Evolutionary conservation across 2,329 filamentous ascomycete genomes (phyloP).

Genomic region (Pseudodiploospora longispora): DNA sequence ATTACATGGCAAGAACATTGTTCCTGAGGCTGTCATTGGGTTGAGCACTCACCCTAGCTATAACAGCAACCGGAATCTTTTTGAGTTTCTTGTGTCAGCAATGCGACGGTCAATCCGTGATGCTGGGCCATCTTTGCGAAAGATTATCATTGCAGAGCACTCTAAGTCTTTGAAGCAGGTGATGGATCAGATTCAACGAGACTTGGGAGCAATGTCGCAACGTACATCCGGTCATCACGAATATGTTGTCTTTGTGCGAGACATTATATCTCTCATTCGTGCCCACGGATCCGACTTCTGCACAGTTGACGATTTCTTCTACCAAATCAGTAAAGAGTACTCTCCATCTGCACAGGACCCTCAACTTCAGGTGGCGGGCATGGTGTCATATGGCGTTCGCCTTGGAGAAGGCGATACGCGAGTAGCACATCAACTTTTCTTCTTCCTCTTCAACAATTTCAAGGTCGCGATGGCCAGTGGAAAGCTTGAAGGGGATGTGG

Average conservation of each 20-base stretch:
- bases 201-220: constrained; percentile 33
- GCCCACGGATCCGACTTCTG: constrained; percentile 47
- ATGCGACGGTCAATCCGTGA: constrained; percentile 43
- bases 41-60: constrained; percentile 37
- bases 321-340: constrained; percentile 47
- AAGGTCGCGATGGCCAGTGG: constrained; percentile 44
- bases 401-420: constrained; percentile 43
- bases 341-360: constrained; percentile 48
- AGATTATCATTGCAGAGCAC: constrained; percentile 31
- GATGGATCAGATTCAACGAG: constrained; percentile 47
- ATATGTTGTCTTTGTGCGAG: constrained; percentile 44
- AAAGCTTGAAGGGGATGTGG: constrained; percentile 37
- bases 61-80: constrained; percentile 38
- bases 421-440: constrained; percentile 43
- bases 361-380: constrained; percentile 46
- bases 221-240: constrained; percentile 33
- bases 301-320: constrained; percentile 47
- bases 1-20: constrained; percentile 32
- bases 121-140: constrained; percentile 26
- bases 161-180: constrained; percentile 34
- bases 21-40: constrained; percentile 31
- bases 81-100: constrained; percentile 38
- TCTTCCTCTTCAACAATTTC: constrained; percentile 50
- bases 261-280: constrained; percentile 45
- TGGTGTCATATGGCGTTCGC: constrained; percentile 48